A percentile compares a stretch with the other conserved stretches of the same genome.
Evolutionary conservation across 352 stramenopile species (phyloP).

Genomic region (Pythium angustatum): DNA sequence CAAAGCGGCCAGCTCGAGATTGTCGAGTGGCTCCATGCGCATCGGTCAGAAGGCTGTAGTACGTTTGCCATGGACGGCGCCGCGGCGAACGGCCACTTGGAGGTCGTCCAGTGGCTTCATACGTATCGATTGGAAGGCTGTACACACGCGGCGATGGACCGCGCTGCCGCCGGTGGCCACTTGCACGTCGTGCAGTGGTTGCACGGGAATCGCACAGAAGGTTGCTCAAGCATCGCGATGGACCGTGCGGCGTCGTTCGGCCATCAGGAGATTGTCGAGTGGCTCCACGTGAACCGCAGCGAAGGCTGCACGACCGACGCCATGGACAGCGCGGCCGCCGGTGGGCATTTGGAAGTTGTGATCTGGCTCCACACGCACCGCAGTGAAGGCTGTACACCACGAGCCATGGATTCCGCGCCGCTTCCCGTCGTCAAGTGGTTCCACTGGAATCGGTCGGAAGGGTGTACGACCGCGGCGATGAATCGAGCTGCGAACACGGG

Average conservation of each 20-base stretch:
- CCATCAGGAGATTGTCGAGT: slow-evolving; percentile 16
- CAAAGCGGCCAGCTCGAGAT: slow-evolving; percentile 20
- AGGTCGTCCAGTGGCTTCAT: slow-evolving; percentile 27
- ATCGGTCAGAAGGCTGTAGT: slow-evolving; percentile 20
- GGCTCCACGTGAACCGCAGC: slow-evolving; percentile 18
- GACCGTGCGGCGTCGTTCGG: slow-evolving; percentile 15
- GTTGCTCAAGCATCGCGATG: slow-evolving; percentile 24
- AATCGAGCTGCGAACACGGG: slow-evolving; percentile 15
- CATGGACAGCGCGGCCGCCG: slow-evolving; percentile 26
- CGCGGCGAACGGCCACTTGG: slow-evolving; percentile 18
- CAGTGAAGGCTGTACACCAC: slow-evolving; percentile 20
- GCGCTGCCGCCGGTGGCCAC: slow-evolving; percentile 14
- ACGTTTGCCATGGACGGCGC: slow-evolving; percentile 25
- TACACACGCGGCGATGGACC: slow-evolving; percentile 23
- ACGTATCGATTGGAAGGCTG: slow-evolving; percentile 20
- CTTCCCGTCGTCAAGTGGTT: slow-evolving; percentile 26
- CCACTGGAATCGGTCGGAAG: slow-evolving; percentile 20
- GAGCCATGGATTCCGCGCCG: slow-evolving; percentile 17
- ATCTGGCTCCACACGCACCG: slow-evolving; percentile 22
- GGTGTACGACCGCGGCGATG: slow-evolving; percentile 20
- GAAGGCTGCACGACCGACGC: slow-evolving; percentile 21
- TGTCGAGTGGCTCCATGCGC: slow-evolving; percentile 24
- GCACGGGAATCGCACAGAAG: slow-evolving; percentile 20
- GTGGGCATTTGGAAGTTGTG: slow-evolving; percentile 20
- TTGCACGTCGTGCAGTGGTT: slow-evolving; percentile 22